Conservation (phyloP, 345 rosid genomes). For the Conringia planisiliqua region DNA sequence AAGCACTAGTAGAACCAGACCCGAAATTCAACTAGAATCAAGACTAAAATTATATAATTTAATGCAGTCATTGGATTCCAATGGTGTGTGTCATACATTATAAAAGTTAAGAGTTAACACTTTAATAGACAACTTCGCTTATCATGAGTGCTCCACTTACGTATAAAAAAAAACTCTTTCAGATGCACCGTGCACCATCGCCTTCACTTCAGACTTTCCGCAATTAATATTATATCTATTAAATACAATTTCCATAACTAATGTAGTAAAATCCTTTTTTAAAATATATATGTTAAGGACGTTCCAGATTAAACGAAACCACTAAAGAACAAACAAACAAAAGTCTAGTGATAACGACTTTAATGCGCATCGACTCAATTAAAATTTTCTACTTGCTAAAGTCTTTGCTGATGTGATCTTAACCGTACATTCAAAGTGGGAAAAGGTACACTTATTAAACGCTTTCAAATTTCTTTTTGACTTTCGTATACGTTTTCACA, state of each 20-base stretch:
- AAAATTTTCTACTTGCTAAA: neutral
- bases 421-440: conserved; percentile 30
- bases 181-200: conserved; percentile 18
- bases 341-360: conserved; percentile 26
- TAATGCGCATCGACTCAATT: conserved; percentile 29
- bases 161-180: conserved; percentile 26
- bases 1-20: neutral
- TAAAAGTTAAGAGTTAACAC: neutral
- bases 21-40: neutral
- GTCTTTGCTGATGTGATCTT: conserved; percentile 11
- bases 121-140: conserved; percentile 30
- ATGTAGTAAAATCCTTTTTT: neutral
- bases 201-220: conserved; percentile 17
- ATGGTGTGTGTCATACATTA: conserved; percentile 19
- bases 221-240: neutral
- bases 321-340: conserved; percentile 4
- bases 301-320: conserved; percentile 27
- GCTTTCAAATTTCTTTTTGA: conserved; percentile 19
- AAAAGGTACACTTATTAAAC: conserved; percentile 7
- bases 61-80: conserved; percentile 29
- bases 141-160: conserved; percentile 39
- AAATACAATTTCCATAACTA: neutral
- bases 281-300: conserved; percentile 1
- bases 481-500: conserved; percentile 15
- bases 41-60: neutral